Base-by-base conservation (phyloP, 768 basidiomycete genomes). In the Boletus bicolor region DNA sequence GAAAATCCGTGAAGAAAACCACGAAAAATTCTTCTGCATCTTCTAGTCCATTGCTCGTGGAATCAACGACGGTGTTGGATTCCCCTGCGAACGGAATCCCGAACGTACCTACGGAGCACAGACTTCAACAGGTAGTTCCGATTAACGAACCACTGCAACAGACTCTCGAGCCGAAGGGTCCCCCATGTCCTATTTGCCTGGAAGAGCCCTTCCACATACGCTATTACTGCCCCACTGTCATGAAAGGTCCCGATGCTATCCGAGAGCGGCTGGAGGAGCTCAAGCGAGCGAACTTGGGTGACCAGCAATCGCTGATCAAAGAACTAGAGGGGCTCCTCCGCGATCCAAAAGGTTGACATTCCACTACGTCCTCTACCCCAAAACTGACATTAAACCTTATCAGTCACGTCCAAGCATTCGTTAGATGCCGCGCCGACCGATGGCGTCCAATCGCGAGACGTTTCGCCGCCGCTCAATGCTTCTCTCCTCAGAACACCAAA, bases 161-260 rank as follows among this genome's bases (percentile, higher is more conserved):
- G 14, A 36, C 54, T 24, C 30, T 17, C 6, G 50, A 35, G n/a
- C 45, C 53, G 45, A 52, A 56, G 42, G 48, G 45, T 53, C 56
- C 54, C 0, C 50, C 54, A 1, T 82, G 84, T 56, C 77, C 77
- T 39, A 68, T 82, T 21, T 86, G 84, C 66, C 67, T 71, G 19
- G 66, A 66, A 44, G 58, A 60, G 5, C 77, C 80, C 7, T 70
- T 73, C 38, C 85, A 86, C 57, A 68, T 74, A 50, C 78, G 76
- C n/a, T 73, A 73, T 48, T 66, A 66, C 43, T 86, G 85, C 64
- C 80, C 81, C 6, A 65, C 77, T 24, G 72, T 86, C 26, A 55
- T 70, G 26, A 73, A 73, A 37, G 79, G 82, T 10, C 63, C 76
- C 0, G 67, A 70, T 8, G 65, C 76, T 8, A 75, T 86, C 60